Base-by-base conservation (phyloP, 1,139 yeast genomes). In the Candida sojae region DNA sequence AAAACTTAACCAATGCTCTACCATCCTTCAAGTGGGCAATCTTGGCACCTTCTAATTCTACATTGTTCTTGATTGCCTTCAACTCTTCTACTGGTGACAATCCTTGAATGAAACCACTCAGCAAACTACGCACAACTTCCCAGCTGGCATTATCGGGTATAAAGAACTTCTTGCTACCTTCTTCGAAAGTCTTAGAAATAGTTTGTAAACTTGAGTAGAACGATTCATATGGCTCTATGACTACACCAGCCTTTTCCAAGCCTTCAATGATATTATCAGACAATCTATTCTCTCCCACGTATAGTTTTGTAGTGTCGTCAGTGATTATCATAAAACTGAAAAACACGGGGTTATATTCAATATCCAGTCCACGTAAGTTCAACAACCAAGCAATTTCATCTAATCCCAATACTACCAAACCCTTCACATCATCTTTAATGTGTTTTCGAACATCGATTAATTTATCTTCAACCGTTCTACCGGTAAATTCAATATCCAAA, bases 351-450 rank as follows among this genome's bases (percentile, higher is more conserved):
- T 92, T 93, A 68, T 75, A 95, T 37, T 84, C 87, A 54, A 93
- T 89, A 51, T 70, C 73, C 36, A 79, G 73, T 17, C 98, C 98
- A 58, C 98, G 80, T 55, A 93, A 73, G 61, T 93, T 93, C 62
- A 91, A 79, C 48, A 91, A 70, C 98, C 97, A 92, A 7, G 97
- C 96, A 52, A 92, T 80, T 61, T 93, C 97, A 68, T 93, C 99
- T 44, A 66, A 60, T 0, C 96, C 88, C 40, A 86, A 77, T 7
- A 90, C 74, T 6, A 88, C 80, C 53, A 89, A 53, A 50, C 77
- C 72, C 54, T 63, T 58, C 50, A 70, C 79, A 49, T 73, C 68
- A 37, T 73, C 71, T 29, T 73, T 65, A 44, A 83, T 67, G n/a
- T 62, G 59, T n/a, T 65, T 60, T 33, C 77, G 66, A 25, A 86